Percentiles rank a stretch among this genome's conserved stretches.
Conservation (phyloP, 768 basidiomycete species). For the Tulasnella sp. region DNA sequence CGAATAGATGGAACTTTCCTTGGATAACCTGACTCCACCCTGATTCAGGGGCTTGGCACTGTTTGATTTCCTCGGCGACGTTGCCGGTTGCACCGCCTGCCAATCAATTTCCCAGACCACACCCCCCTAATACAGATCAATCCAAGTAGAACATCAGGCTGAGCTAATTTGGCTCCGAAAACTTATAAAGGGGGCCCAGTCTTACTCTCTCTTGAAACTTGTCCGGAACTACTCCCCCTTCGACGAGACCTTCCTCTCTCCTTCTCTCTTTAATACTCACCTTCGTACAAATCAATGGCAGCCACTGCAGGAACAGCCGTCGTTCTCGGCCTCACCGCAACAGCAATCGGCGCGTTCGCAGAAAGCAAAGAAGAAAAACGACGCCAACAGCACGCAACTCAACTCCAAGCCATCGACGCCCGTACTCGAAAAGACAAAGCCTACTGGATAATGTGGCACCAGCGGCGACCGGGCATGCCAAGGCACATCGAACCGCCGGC, state of each 20-base stretch:
- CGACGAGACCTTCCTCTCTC: neutral
- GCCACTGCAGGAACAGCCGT: neutral
- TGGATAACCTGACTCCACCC: too few species aligned
- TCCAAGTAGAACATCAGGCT: neutral
- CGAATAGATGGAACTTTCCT: too few species aligned
- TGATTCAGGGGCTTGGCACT: too few species aligned
- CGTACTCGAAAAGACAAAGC: neutral
- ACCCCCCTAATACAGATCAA: too few species aligned
- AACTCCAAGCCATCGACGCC: neutral
- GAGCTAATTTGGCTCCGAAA: neutral
- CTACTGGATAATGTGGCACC: neutral
- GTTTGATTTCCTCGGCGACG: neutral
- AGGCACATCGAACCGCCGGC: neutral
- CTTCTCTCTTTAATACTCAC: neutral
- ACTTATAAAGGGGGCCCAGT: neutral
- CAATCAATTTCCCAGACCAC: neutral
- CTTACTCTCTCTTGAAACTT: neutral
- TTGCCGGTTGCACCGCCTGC: neutral
- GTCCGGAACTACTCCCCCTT: neutral
- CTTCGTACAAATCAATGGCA: neutral
- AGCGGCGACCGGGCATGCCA: neutral
- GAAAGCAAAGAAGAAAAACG: neutral
- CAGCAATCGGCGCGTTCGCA: neutral
- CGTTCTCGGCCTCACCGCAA: neutral
- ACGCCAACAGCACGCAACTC: neutral